These are phyloP conservation scores for Tolypocladium paradoxum DNA, from an alignment of 2,329 filamentous ascomycete genomes.

Conservation along the genomic window DNA sequence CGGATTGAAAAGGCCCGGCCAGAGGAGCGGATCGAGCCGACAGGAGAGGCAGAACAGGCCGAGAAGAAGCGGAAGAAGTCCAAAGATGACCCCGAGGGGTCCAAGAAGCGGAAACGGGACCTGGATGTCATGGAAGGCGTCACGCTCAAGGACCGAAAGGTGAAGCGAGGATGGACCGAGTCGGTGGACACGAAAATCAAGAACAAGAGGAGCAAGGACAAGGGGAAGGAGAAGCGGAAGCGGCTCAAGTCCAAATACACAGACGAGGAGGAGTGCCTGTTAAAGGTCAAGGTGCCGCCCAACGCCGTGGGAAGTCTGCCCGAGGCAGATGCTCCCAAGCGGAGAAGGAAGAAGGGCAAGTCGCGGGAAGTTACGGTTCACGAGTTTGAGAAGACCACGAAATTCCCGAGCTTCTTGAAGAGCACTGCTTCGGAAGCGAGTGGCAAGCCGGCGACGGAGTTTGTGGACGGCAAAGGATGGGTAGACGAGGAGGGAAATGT, in stretches of 20 bases:
- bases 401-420: constrained; percentile 74
- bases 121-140: constrained; percentile 50
- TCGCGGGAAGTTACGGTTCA: constrained; percentile 58
- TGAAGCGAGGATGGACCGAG: constrained; percentile 86
- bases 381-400: constrained; percentile 79
- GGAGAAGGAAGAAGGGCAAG: constrained; percentile 45
- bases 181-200: constrained; percentile 38
- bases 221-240: constrained; percentile 43
- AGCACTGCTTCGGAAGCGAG: constrained; percentile 18
- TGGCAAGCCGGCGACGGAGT: constrained; percentile 41
- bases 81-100: constrained; percentile 21
- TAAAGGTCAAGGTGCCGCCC: constrained; percentile 64
- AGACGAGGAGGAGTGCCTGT: constrained; percentile 68
- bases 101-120: constrained; percentile 40
- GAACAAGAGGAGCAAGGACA: constrained; percentile 37
- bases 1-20: constrained; percentile 72
- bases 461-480: constrained; percentile 81
- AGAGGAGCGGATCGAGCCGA: constrained; percentile 25
- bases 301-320: constrained; percentile 30
- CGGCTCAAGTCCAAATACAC: constrained; percentile 67
- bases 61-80: constrained; percentile 22
- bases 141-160: constrained; percentile 62
- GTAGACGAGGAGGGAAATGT: constrained; percentile 68
- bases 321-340: constrained; percentile 35
- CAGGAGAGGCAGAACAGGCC: constrained; percentile 18